Conservation (phyloP, 805 yeast genomes). For the Metschnikowia rubicola region DNA sequence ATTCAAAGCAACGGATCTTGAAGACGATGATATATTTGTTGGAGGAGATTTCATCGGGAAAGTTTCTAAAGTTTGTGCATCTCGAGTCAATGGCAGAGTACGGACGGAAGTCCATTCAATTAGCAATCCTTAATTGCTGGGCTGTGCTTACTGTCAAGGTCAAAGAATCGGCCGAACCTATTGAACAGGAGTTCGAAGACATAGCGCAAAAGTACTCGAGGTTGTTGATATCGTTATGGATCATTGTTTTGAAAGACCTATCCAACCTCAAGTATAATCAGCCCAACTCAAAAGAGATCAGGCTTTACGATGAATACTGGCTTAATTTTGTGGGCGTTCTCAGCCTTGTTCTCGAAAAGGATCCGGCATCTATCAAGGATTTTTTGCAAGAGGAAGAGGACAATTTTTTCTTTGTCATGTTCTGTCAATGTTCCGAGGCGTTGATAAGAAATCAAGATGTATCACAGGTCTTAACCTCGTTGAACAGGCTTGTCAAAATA, state of each 20-base stretch:
- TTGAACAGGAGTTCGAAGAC: conserved; percentile 43
- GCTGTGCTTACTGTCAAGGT: conserved; percentile 49
- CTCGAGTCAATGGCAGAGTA: conserved; percentile 44
- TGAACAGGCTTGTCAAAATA: conserved; percentile 51
- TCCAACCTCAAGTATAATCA: conserved; percentile 59
- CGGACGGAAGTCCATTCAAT: conserved; percentile 50
- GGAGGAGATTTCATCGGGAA: conserved; percentile 49
- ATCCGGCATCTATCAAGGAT: conserved; percentile 42
- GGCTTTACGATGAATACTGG: conserved; percentile 64
- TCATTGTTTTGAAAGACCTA: conserved; percentile 67
- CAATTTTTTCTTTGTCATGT: conserved; percentile 72
- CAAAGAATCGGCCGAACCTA: conserved; percentile 20
- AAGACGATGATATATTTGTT: conserved; percentile 64
- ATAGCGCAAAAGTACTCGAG: conserved; percentile 56
- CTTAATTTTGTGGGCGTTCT: conserved; percentile 72
- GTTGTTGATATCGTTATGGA: conserved; percentile 74
- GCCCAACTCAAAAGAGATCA: conserved; percentile 39
- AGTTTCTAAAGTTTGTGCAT: conserved; percentile 52
- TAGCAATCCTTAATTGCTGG: conserved; percentile 70
- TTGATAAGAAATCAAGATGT: conserved; percentile 50
- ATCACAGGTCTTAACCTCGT: conserved; percentile 46
- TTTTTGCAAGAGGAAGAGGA: conserved; percentile 55
- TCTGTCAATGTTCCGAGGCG: conserved; percentile 80
- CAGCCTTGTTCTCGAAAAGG: conserved; percentile 56
- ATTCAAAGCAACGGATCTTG: conserved; percentile 49